phyloP scores from a whole-genome alignment of 306 rosid genomes.

The Quercus bicolor region DNA sequence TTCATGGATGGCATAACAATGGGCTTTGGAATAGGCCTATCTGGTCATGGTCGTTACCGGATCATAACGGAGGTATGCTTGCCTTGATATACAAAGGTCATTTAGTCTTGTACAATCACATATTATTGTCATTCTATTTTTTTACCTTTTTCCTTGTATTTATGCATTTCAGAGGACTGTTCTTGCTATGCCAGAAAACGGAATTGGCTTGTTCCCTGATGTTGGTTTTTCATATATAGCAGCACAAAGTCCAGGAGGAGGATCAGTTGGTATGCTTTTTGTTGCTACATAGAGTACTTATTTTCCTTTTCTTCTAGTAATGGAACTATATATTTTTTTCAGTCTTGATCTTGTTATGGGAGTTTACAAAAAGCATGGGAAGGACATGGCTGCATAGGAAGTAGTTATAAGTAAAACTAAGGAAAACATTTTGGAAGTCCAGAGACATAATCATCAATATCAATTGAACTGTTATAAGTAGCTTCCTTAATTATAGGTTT shows the following conservation, averaged over 20 bases:
- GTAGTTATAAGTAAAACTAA: not conserved
- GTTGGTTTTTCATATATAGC: conserved; percentile 94
- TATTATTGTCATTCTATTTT: conserved; percentile 14
- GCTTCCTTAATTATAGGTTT: conserved; percentile 1
- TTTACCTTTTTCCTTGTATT: conserved; percentile 4
- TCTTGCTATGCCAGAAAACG: conserved; percentile 99
- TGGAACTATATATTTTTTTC: not conserved
- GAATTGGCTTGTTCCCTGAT: conserved; percentile 95
- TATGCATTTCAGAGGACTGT: conserved; percentile 66
- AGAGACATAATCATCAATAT: not conserved
- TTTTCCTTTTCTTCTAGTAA: conserved; percentile 6
- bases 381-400: conserved; percentile 10
- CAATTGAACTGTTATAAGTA: not conserved
- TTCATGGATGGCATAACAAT: conserved; percentile 97
- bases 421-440: conserved; percentile 8
- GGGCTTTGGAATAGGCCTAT: conserved; percentile 98
- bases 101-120: not conserved
- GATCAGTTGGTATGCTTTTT: conserved; percentile 73
- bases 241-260: conserved; percentile 93
- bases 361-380: conserved; percentile 4
- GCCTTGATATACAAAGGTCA: conserved; percentile 5
- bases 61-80: conserved; percentile 82
- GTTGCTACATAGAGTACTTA: not conserved
- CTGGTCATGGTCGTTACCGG: conserved; percentile 91
- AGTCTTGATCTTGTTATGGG: conserved; percentile 13